Conservation (phyloP, 768 basidiomycete species). For the Terana coerulea region DNA sequence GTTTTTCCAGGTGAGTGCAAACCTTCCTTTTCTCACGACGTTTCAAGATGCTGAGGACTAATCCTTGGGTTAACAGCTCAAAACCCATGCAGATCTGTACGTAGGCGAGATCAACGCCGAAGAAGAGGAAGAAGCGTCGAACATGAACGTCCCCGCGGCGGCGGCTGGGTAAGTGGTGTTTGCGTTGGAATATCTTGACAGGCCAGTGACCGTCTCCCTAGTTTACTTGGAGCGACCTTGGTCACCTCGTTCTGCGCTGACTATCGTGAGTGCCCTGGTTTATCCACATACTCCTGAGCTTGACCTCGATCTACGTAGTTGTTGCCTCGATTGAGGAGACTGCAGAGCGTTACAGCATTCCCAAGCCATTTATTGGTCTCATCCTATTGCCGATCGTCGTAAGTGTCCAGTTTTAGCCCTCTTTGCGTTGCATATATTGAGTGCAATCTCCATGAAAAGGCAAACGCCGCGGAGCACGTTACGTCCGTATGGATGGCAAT, state of each 20-base stretch:
- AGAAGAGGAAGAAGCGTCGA: conserved; percentile 36
- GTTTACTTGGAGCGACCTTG: conserved; percentile 71
- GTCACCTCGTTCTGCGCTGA: conserved; percentile 89
- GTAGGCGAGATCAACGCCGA: conserved; percentile 18
- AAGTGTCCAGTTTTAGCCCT: conserved; percentile 23
- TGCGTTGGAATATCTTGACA: background rate
- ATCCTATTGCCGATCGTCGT: conserved; percentile 88
- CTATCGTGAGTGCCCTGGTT: conserved; percentile 50
- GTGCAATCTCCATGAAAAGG: conserved; percentile 36
- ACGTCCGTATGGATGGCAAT: conserved; percentile 87
- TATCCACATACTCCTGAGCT: background rate
- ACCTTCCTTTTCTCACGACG: background rate
- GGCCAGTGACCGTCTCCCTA: conserved; percentile 20
- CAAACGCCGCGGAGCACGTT: conserved; percentile 84
- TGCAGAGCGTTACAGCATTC: conserved; percentile 73
- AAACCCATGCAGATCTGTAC: conserved; percentile 68
- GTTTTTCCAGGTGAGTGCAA: conserved; percentile 59
- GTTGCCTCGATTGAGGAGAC: conserved; percentile 93
- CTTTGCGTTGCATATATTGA: background rate
- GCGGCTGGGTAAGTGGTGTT: conserved; percentile 38
- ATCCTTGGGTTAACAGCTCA: conserved; percentile 53
- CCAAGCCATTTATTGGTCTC: conserved; percentile 81
- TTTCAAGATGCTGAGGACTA: background rate
- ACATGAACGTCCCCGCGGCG: conserved; percentile 74
- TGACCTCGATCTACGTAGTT: conserved; percentile 42